Conservation (phyloP, 2,329 filamentous ascomycete species). For the Neonectria punicea region DNA sequence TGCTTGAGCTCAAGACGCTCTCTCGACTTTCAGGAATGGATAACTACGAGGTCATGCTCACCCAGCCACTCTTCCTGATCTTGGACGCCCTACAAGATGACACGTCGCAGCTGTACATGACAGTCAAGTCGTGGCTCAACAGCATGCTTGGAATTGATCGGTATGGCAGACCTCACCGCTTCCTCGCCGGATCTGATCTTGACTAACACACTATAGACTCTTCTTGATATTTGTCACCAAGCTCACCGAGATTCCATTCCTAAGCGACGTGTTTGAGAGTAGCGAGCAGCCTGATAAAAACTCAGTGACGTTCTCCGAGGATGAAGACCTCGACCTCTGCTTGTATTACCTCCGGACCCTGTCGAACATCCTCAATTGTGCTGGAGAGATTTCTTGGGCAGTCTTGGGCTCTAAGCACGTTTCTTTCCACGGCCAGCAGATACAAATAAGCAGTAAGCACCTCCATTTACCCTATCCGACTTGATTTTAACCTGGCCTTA, state of each 20-base stretch:
- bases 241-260: constrained; percentile 65
- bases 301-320: constrained; percentile 52
- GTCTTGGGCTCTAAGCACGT: constrained; percentile 71
- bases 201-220: constrained; percentile 55
- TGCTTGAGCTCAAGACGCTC: constrained; percentile 46
- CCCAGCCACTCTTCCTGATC: constrained; percentile 82
- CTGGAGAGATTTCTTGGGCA: constrained; percentile 74
- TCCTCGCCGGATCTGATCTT: neutral
- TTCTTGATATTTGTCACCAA: constrained; percentile 71
- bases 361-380: constrained; percentile 75
- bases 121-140: constrained; percentile 83
- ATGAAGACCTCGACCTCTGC: constrained; percentile 79
- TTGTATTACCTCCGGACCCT: constrained; percentile 82
- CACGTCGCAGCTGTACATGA: constrained; percentile 78
- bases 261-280: constrained; percentile 45
- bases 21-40: constrained; percentile 65
- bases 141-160: constrained; percentile 71
- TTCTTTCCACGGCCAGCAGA: constrained; percentile 39
- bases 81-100: constrained; percentile 82
- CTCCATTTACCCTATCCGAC: neutral
- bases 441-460: constrained; percentile 62
- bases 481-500: constrained; percentile 44
- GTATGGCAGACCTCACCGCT: constrained; percentile 51
- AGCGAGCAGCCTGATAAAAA: constrained; percentile 29
- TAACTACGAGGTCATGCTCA: constrained; percentile 78